Base-by-base conservation (phyloP, 139 green algal genomes). In the Deuterostichococcus epilithicus region DNA sequence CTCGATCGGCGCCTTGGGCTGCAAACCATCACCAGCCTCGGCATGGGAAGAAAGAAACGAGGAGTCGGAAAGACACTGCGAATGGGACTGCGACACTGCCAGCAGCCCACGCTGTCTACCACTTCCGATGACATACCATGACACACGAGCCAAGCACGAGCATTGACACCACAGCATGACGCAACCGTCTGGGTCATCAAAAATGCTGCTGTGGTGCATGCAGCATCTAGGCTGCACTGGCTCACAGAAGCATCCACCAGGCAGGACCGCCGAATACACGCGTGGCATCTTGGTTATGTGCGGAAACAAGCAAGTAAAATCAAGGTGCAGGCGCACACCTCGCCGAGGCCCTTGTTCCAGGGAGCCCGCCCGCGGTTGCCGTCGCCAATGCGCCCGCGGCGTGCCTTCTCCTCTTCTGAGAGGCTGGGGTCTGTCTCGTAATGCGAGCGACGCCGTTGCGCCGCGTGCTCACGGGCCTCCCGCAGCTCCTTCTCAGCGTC, bases 331-430 rank as follows among this genome's bases (percentile, higher is more conserved):
- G n/a, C 0, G 82, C 59, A 13, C 42, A 52, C 42, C 42, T 63
- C 52, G 52, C 52, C 52, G 18, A 63, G 52, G 25, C 88, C 88
- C 69, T 89, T 90, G 82, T 92, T 92, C 88, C 88, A 92, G 1
- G 88, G 78, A n/a, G 30, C 25, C 26, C 75, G 82, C 4, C 88
- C 88, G 5, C 68, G 76, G 80, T 91, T 91, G n/a, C 77, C 80
- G 0, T 68, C 30, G 72, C 79, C 83, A 35, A 92, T 92, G n/a
- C 77, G 75, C 35, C 42, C 28, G 1, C 88, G 80, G n/a, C 88
- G 78, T 35, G 65, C 25, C 26, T 69, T 20, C 72, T 92, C 88
- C 47, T 80, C 68, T 30, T 87, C 80, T 28, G 63, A 28, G 4
- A 69, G 32, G 5, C 15, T 28, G 28, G 28, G 2, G 5, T 35